Conservation (phyloP, 1,139 yeast genomes). For the Geotrichum macrosporum region DNA sequence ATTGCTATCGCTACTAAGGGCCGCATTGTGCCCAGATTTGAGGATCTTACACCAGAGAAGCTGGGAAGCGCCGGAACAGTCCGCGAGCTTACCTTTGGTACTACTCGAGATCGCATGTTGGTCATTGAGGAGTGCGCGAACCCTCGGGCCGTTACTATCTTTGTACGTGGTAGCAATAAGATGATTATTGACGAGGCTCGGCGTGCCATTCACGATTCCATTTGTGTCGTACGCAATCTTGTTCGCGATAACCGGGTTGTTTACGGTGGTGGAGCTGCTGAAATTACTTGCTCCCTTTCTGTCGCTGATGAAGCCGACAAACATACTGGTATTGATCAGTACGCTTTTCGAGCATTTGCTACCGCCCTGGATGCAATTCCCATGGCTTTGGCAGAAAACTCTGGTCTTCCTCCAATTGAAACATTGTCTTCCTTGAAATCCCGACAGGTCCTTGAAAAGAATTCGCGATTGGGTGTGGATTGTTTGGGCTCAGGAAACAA, state of each 20-base stretch:
- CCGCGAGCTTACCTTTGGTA: constrained; percentile 88
- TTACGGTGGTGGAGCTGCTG: constrained; percentile 99
- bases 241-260: constrained; percentile 89
- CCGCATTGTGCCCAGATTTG: constrained; percentile 94
- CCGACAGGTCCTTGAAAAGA: constrained; percentile 70
- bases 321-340: constrained; percentile 93
- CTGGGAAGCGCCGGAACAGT: constrained; percentile 85
- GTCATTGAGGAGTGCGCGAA: constrained; percentile 89
- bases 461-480: constrained; percentile 81
- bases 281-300: constrained; percentile 85
- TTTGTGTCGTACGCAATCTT: constrained; percentile 95
- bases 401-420: constrained; percentile 92
- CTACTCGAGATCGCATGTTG: constrained; percentile 93
- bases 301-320: constrained; percentile 89
- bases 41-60: constrained; percentile 77
- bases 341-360: constrained; percentile 94
- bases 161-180: constrained; percentile 91
- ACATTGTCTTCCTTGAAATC: constrained; percentile 79
- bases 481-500: constrained; percentile 78
- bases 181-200: constrained; percentile 97
- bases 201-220: constrained; percentile 92
- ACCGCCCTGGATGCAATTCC: constrained; percentile 89
- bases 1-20: constrained; percentile 98
- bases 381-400: constrained; percentile 92
- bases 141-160: constrained; percentile 87